Evolutionary conservation across 805 yeast species (phyloP), one percentile per base, ranked within the genome.

Genomic region (Starmerella kuoi): DNA sequence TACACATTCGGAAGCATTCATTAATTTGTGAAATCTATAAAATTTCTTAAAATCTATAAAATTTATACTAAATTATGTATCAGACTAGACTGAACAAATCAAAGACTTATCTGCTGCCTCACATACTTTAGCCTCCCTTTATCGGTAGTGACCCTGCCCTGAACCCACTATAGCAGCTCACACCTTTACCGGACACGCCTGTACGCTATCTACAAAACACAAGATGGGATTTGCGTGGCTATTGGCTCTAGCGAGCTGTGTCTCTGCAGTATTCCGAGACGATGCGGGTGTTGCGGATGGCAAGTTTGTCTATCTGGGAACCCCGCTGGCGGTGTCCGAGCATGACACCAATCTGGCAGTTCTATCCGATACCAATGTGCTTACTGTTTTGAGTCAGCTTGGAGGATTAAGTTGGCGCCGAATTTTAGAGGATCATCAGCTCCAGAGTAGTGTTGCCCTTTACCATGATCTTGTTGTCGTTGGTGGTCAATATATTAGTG

Each of bases 231-330:
- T 25, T 9, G 9, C 14, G 9, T 25, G 28, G 28, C 28, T 25
- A 14, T 9, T 14, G 9, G 14, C 28, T 9, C 28, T 25, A 9
- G 28, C 28, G 14, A 41, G 46, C 11, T 21, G 21, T 15, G 53
- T 41, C 2, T 33, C 46, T 22, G 63, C 63, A 2, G 62, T 61
- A 21, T 62, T 49, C 41, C 45, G 50, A 3, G 65, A 61, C 34
- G 64, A 61, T 33, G 64, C 61, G 4, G 56, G 45, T 35, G 32
- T 33, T 2, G 52, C 56, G 9, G 66, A 62, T 48, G 60, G 64
- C 63, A 57, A 50, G 12, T 21, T 36, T 6, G 44, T 46, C 5
- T 43, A 46, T 2, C 27, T 61, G 5, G 66, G 66, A 25, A 14
- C 27, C 5, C 49, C 56, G 2, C 46, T 37, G 3, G 35, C 41